Evolutionary conservation across 306 rosid species (phyloP), one percentile per base, ranked within the genome.

Genomic region (Coriaria nepalensis): DNA sequence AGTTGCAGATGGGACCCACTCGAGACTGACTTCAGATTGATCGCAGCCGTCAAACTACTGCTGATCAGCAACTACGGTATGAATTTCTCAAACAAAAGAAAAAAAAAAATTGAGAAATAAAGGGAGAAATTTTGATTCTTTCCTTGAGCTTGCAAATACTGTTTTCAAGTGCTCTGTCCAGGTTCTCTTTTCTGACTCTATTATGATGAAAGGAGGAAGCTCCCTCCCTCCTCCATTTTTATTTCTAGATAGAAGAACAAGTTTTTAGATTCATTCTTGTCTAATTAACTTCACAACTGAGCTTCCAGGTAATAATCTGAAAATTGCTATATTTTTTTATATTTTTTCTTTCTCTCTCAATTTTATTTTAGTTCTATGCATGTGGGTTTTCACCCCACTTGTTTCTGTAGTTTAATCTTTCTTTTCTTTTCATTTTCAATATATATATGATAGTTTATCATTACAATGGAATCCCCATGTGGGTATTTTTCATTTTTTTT

Each of bases 91-190:
- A n/a, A n/a, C n/a, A n/a, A n/a, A n/a, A n/a, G n/a, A n/a, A n/a
- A n/a, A n/a, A n/a, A n/a, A n/a, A n/a, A n/a, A n/a, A n/a, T n/a
- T n/a, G n/a, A 45, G 49, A 38, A 35, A 68, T 46, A 43, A 61
- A 46, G 45, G 60, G 64, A 5, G 35, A 61, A 50, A 42, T 62
- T 69, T 45, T 40, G 57, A 66, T 77, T 70, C 90, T 63, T 72
- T 77, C 32, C 76, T 70, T 73, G 67, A 45, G 57, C 47, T 44
- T 47, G 33, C 40, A 41, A 36, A 20, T 20, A 20, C 29, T 20
- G 29, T 20, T 1, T 20, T 20, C 29, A 20, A 20, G 29, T 20
- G 29, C 29, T 20, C 29, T 20, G 29, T 20, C 3, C 29, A 20
- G 29, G 52, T 34, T 53, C 35, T 14, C 40, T 60, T 49, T 41